These are phyloP conservation scores for Polyplosphaeria fusca DNA, from an alignment of 495 filamentous ascomycete species.

Conservation along the genomic window DNA sequence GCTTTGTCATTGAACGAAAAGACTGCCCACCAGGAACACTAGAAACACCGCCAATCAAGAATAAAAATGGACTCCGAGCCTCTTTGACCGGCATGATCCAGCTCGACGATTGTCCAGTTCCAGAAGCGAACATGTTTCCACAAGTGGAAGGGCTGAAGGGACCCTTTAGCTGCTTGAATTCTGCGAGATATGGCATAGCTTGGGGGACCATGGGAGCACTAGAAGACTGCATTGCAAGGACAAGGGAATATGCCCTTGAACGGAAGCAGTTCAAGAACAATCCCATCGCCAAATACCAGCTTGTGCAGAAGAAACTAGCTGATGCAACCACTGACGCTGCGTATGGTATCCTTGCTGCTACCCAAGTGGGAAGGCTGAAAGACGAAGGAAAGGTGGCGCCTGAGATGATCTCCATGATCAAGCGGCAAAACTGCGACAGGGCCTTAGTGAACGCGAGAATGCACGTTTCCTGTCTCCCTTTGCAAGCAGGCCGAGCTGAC, in stretches of 20 bases:
- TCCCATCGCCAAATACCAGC: slow-evolving; percentile 91
- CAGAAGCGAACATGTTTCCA: slow-evolving; percentile 90
- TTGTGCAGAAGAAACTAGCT: slow-evolving; percentile 97
- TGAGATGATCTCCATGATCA: slow-evolving; percentile 99
- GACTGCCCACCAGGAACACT: slow-evolving; percentile 81
- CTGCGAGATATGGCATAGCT: slow-evolving; percentile 86
- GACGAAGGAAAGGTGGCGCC: slow-evolving; percentile 82
- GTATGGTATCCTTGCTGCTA: slow-evolving; percentile 79
- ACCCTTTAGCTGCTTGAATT: slow-evolving; percentile 92
- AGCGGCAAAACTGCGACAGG: slow-evolving; percentile 94
- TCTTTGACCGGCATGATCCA: slow-evolving; percentile 98
- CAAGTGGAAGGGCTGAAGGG: slow-evolving; percentile 82
- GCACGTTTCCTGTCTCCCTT: slow-evolving; percentile 43
- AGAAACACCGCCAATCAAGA: slow-evolving; percentile 88
- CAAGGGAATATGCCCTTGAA: slow-evolving; percentile 83
- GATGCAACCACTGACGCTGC: slow-evolving; percentile 89
- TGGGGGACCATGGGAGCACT: slow-evolving; percentile 91
- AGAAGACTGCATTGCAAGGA: slow-evolving; percentile 80
- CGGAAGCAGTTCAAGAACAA: slow-evolving; percentile 96
- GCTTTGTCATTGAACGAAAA: slow-evolving; percentile 80
- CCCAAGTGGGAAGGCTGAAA: slow-evolving; percentile 89
- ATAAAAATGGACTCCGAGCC: slow-evolving; percentile 90
- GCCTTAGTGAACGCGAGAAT: slow-evolving; percentile 75
- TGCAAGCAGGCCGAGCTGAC: slow-evolving; percentile 11
- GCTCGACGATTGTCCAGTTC: slow-evolving; percentile 83